Evolutionary conservation across 1,284 basidiomycete genomes (phyloP), one percentile per base, ranked within the genome.

Genomic region (Ganoderma meredithae): DNA sequence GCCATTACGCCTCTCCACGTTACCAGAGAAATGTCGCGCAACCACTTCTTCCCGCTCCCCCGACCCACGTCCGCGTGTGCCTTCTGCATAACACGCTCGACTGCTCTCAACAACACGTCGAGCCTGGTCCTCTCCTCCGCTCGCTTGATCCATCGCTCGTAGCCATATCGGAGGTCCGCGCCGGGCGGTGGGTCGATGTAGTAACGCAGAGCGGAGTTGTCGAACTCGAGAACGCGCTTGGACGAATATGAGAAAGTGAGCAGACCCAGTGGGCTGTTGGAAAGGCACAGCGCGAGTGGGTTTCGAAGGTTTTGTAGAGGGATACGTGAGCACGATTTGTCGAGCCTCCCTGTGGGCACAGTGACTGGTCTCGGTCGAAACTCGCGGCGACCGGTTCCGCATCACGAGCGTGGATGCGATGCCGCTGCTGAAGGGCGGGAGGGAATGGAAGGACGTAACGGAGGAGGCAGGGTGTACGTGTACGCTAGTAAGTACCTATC

Each of bases 1-100:
- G 97, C 98, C 82, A 98, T 89, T 66, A 98, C 89, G 4, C 97
- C 97, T 75, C 95, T 85, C 95, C 95, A 97, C 5, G 91, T 88
- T 49, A 97, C 84, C 33, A 95, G 86, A 56, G 86, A 86, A 33
- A 90, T 81, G 65, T 85, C 84, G 43, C 71, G 74, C 49, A 76
- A 61, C 75, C 75, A 78, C 31, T 74, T 71, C 39, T 68, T 65
- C n/a, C 78, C 74, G 15, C 81, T 81, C 2, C 67, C 71, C 17
- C 61, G 52, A 1, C 69, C 71, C 31, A 79, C 75, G 60, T 72
- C 71, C 67, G 76, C 73, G 72, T 78, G 76, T 74, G 83, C 66
- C 76, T 79, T 75, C 63, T 81, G 75, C 73, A 83, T 77, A 77
- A 84, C 70, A 62, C 77, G 79, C n/a, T 80, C 75, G 60, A 84